Conservation (phyloP, 805 yeast genomes). For the Yamadazyma tumulicola region DNA sequence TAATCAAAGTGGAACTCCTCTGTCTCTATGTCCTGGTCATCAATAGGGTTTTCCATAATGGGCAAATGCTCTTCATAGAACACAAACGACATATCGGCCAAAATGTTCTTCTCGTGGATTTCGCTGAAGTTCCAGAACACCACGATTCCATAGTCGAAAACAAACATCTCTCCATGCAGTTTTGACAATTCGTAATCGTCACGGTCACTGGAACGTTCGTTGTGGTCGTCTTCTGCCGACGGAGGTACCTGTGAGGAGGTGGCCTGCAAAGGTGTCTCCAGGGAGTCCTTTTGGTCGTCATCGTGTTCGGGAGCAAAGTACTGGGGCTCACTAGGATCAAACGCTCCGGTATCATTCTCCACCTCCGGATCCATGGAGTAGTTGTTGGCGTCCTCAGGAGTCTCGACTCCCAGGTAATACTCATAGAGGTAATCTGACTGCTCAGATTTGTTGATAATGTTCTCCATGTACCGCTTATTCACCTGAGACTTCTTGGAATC, state of each 20-base stretch:
- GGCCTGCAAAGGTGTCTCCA: neutral
- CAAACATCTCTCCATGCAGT: conserved; percentile 81
- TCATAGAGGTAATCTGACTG: conserved; percentile 90
- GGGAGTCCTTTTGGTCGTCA: conserved; percentile 2
- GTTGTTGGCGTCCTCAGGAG: conserved; percentile 53
- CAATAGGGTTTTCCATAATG: conserved; percentile 67
- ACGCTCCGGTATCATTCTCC: conserved; percentile 48
- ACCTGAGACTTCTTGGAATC: conserved; percentile 44
- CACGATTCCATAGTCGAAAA: conserved; percentile 91
- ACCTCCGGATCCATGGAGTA: conserved; percentile 44
- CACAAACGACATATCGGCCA: conserved; percentile 87
- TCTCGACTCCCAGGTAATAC: conserved; percentile 77
- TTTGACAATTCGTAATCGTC: conserved; percentile 40
- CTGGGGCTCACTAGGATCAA: conserved; percentile 92
- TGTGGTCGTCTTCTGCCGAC: neutral
- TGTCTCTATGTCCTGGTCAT: conserved; percentile 87
- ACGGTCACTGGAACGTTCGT: conserved; percentile 3
- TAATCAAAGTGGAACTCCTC: conserved; percentile 83
- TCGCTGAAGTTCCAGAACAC: conserved; percentile 97
- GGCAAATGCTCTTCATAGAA: conserved; percentile 34
- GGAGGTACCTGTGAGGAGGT: conserved; percentile 2
- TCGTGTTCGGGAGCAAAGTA: conserved; percentile 54
- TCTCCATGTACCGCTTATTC: conserved; percentile 60
- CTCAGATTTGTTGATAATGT: conserved; percentile 74
- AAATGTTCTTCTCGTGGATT: conserved; percentile 84